Percentiles rank a stretch among this genome's conserved stretches.
These are phyloP conservation scores for Metroxylon sagu DNA, from an alignment of 176 grass and related monocot genomes.

Conservation along the genomic window DNA sequence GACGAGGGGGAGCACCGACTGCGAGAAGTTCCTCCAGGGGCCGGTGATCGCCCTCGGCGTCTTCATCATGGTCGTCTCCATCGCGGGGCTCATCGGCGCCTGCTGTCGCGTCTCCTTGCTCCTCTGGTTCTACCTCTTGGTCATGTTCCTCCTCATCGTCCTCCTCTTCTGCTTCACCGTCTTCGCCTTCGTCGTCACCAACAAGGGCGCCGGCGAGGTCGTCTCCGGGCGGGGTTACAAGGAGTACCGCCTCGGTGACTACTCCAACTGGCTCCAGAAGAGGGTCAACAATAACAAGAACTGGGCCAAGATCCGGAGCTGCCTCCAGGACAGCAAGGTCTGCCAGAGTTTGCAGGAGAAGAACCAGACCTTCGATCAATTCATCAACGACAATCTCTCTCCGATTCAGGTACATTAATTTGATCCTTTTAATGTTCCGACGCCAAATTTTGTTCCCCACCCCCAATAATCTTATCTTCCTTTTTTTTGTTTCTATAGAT, in stretches of 20 bases:
- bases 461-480: too few relatives aligned
- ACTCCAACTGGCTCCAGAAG: constrained; percentile 13
- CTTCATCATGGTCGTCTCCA: constrained; percentile 1
- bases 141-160: constrained; percentile 7
- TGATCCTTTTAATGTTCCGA: too few relatives aligned
- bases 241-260: constrained; percentile 6
- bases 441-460: too few relatives aligned
- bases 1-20: constrained; percentile 1
- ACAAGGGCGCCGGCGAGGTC: not conserved
- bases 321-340: constrained; percentile 3
- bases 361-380: not conserved
- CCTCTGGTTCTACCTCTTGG: constrained; percentile 1
- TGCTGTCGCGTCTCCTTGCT: not conserved
- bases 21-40: constrained; percentile 6
- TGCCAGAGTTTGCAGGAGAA: not conserved
- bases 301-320: constrained; percentile 2
- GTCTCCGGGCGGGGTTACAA: not conserved
- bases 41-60: constrained; percentile 6
- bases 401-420: not conserved
- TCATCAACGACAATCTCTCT: not conserved
- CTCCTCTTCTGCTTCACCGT: constrained; percentile 9
- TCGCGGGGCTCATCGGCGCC: constrained; percentile 1
- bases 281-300: not conserved
- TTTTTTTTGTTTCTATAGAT: too few relatives aligned
- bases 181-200: constrained; percentile 4